Percentiles rank a stretch among this genome's conserved stretches.
phyloP scores from a whole-genome alignment of 495 filamentous ascomycete species.

The Trichocladium antarcticum region DNA sequence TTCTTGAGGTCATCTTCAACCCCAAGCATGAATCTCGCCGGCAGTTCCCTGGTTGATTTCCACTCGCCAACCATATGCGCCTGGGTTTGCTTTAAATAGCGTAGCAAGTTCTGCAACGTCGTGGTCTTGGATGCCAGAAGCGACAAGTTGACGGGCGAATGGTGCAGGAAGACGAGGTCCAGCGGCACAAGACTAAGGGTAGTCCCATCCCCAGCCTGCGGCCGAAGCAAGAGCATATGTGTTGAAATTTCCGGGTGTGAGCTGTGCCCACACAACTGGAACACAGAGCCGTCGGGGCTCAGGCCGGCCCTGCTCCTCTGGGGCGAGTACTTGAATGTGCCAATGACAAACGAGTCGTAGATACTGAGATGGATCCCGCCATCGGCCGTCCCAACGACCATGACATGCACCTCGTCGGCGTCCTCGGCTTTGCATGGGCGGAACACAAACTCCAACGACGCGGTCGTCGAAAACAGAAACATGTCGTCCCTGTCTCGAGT shows the following conservation, averaged over 20 bases:
- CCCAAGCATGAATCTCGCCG: slow-evolving; percentile 60
- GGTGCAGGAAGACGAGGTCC: slow-evolving; percentile 69
- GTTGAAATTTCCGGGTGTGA: slow-evolving; percentile 66
- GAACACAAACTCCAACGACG: slow-evolving; percentile 61
- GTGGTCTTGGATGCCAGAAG: slow-evolving; percentile 77
- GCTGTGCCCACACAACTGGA: slow-evolving; percentile 48
- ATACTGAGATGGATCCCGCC: slow-evolving; percentile 74
- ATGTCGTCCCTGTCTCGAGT: slow-evolving; percentile 48
- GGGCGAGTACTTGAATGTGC: slow-evolving; percentile 43
- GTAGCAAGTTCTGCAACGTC: slow-evolving; percentile 70
- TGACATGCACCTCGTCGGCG: slow-evolving; percentile 65
- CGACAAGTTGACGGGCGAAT: slow-evolving; percentile 68
- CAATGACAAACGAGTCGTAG: slow-evolving; percentile 82
- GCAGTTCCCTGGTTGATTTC: slow-evolving; percentile 72
- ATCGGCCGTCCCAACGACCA: slow-evolving; percentile 66
- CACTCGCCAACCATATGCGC: slow-evolving; percentile 65
- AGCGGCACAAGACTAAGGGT: slow-evolving; percentile 58
- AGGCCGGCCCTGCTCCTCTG: not conserved
- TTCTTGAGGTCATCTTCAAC: slow-evolving; percentile 53
- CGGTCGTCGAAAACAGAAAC: slow-evolving; percentile 52
- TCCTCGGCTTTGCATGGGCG: slow-evolving; percentile 49
- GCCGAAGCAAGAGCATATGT: slow-evolving; percentile 56
- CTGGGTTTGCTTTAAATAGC: slow-evolving; percentile 70
- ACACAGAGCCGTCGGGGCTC: not conserved
- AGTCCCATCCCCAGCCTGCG: slow-evolving; percentile 17